These are phyloP conservation scores for Cruciata laevipes DNA, from an alignment of 257 asterid species.

Conservation along the genomic window DNA sequence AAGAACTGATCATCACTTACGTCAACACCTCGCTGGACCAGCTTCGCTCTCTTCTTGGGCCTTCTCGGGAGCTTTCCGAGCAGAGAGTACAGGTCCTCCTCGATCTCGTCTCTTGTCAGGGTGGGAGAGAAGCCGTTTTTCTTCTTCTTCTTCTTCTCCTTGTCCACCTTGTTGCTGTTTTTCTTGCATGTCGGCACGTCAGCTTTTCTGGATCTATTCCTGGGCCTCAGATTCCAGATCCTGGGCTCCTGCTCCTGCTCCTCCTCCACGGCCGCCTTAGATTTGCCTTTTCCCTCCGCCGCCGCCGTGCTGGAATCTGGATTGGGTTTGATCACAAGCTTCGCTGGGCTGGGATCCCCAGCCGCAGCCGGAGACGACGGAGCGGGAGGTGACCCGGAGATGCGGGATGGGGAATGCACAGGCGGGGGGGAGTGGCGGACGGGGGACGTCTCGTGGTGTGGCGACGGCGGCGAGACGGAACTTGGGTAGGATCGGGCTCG, in stretches of 20 bases:
- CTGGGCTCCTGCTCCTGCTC: slow-evolving; percentile 18
- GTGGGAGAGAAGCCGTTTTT: slow-evolving; percentile 27
- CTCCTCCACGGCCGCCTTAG: neutral
- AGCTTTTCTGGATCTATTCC: slow-evolving; percentile 27
- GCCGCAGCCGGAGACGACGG: slow-evolving; percentile 14
- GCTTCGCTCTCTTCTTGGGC: slow-evolving; percentile 51
- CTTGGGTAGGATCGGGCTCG: slow-evolving; percentile 6
- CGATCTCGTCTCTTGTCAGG: slow-evolving; percentile 49
- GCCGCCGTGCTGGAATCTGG: slow-evolving; percentile 14
- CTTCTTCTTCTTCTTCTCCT: slow-evolving; percentile 25
- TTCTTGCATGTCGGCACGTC: neutral
- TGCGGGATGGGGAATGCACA: neutral
- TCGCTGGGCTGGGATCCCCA: slow-evolving; percentile 19
- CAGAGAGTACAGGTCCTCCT: slow-evolving; percentile 46
- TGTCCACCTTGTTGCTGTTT: slow-evolving; percentile 30
- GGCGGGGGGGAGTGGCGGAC: slow-evolving; percentile 6
- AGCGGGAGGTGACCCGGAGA: slow-evolving; percentile 3
- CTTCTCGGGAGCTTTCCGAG: slow-evolving; percentile 61
- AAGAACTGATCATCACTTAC: slow-evolving; percentile 44
- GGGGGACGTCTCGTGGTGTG: slow-evolving; percentile 6
- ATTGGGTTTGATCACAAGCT: slow-evolving; percentile 30
- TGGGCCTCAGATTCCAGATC: slow-evolving; percentile 59
- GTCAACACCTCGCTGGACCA: slow-evolving; percentile 44
- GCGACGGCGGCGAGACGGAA: neutral
- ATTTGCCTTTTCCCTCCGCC: slow-evolving; percentile 4